Conservation (phyloP, 2,329 filamentous ascomycete species). For the Elsinoe fawcettii region DNA sequence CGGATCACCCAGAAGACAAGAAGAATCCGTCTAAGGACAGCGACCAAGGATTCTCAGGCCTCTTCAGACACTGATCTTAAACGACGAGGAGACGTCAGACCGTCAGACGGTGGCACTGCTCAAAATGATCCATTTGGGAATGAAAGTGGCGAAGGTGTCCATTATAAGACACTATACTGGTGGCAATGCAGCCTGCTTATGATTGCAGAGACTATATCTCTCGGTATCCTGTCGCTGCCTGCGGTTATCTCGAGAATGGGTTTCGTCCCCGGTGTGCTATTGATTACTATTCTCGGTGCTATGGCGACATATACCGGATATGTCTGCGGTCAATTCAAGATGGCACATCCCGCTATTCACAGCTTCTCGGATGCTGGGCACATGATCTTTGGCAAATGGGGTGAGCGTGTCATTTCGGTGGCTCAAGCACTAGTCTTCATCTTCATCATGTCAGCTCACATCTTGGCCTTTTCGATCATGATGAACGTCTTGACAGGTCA, state of each 20-base stretch:
- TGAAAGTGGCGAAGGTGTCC: constrained; percentile 19
- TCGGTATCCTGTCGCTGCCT: constrained; percentile 50
- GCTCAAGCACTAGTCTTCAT: constrained; percentile 58
- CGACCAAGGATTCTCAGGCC: background rate
- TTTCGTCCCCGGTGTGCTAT: constrained; percentile 39
- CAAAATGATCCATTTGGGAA: constrained; percentile 18
- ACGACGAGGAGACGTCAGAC: background rate
- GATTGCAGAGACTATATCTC: constrained; percentile 52
- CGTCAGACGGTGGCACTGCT: too few relatives aligned
- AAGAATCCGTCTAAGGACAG: too few relatives aligned
- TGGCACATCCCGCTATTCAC: constrained; percentile 49
- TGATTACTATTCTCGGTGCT: constrained; percentile 47
- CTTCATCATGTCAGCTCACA: constrained; percentile 65
- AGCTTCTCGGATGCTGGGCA: constrained; percentile 62
- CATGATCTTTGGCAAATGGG: constrained; percentile 52
- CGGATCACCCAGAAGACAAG: background rate
- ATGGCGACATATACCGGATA: constrained; percentile 55
- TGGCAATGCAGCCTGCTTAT: constrained; percentile 33
- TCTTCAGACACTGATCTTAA: background rate
- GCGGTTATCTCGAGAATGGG: constrained; percentile 46
- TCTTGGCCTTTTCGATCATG: constrained; percentile 62
- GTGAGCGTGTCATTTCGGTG: constrained; percentile 54
- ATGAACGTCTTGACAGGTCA: constrained; percentile 57
- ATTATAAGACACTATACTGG: constrained; percentile 31
- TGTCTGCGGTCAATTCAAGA: constrained; percentile 52